Percentiles rank a stretch among this genome's conserved stretches.
phyloP scores from a whole-genome alignment of 75 land plant genomes.

The Pseudotsuga menziesii region DNA sequence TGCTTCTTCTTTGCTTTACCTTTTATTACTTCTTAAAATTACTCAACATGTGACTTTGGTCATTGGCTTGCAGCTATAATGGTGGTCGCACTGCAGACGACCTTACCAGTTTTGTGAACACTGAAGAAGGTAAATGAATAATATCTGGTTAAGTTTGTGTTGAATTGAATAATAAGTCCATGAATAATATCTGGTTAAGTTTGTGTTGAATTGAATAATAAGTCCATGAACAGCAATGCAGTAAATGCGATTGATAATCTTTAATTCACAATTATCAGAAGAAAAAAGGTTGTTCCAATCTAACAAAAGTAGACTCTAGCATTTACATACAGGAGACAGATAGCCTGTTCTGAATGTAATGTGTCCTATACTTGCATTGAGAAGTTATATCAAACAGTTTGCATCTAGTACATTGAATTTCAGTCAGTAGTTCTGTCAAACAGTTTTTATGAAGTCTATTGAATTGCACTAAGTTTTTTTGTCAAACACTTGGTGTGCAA shows the following conservation, averaged over 20 bases:
- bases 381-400: no score
- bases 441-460: no score
- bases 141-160: not conserved
- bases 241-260: not conserved
- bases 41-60: not conserved
- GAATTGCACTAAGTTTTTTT: no score
- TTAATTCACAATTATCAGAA: not conserved
- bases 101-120: conserved; percentile 86
- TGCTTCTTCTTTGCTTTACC: not conserved
- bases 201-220: not conserved
- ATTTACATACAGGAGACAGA: conserved; percentile 28
- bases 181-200: not conserved
- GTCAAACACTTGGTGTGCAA: no score
- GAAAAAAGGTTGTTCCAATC: not conserved
- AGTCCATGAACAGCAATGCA: not conserved
- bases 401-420: no score
- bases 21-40: not conserved
- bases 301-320: not conserved
- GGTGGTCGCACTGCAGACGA: conserved; percentile 86
- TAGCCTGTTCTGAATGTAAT: conserved; percentile 54
- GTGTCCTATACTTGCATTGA: not conserved
- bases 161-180: no score
- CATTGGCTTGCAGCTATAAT: conserved; percentile 59
- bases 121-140: conserved; percentile 74
- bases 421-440: no score